Base-by-base conservation (phyloP, 257 asterid genomes). In the Nicotiana tabacum region DNA sequence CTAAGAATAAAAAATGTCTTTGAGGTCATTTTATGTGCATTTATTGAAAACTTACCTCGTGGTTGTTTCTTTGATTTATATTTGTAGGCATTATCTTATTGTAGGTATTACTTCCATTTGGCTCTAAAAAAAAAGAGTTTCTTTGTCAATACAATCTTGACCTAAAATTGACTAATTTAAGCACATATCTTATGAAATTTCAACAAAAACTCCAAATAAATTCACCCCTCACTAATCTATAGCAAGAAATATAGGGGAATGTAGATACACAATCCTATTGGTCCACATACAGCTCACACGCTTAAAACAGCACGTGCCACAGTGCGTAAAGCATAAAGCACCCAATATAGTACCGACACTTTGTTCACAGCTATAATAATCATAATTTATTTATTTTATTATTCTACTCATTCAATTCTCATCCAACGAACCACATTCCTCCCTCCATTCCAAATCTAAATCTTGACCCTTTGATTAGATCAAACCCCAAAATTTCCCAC, bases 391-490 rank as follows among this genome's bases (percentile, higher is more conserved):
- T 39, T 21, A 18, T 39, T 56, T 64, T 51, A 35, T 77, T 78
- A 35, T 37, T 35, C 8, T 65, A 74, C 35, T 77, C 80, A 66
- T 68, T 17, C 78, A 27, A 27, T 80, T 83, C 6, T 55, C 66
- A 88, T 89, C 90, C 88, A 17, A 86, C 89, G 77, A 85, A 24
- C 51, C 82, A 66, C 39, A 64, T 83, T 80, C 57, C 43, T 32
- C 56, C 69, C 13, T 0, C 61, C 48, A 65, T 72, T 46, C 9
- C 91, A 90, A 91, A 91, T 91, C 98, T 89, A 77, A 81, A 91
- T 88, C 94, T 65, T 83, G 78, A 83, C 98, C 97, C 21, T 93
- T 78, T 66, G 80, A 66, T 82, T 89, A 82, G 89, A 92, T 90
- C 98, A 61, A 39, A 66, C 83, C 82, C 12, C 18, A 32, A 9